Evolutionary conservation across 371 early-diverging fungal species (phyloP).

Genomic region (Rhizopus stolonifer): DNA sequence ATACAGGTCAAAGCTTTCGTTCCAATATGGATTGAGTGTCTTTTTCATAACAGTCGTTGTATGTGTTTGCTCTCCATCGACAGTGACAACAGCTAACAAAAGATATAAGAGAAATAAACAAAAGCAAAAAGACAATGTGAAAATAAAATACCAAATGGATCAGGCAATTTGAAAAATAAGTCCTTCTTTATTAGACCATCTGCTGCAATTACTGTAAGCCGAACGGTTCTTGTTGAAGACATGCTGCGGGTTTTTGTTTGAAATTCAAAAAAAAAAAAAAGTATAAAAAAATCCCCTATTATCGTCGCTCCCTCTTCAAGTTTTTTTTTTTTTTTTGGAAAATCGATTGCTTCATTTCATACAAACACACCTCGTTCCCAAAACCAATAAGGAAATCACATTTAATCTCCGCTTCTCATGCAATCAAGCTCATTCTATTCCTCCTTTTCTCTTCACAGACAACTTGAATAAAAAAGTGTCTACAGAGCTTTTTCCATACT

Average conservation of each 20-base stretch:
- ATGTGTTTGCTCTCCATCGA: constrained; percentile 87
- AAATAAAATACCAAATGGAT: constrained; percentile 65
- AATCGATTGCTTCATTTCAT: background rate
- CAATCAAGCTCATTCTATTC: too few species aligned
- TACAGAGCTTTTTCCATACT: too few species aligned
- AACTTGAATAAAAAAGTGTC: too few species aligned
- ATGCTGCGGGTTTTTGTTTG: constrained; percentile 8
- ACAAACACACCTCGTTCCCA: background rate
- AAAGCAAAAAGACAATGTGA: constrained; percentile 26
- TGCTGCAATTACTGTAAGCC: constrained; percentile 81
- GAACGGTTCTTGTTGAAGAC: constrained; percentile 42
- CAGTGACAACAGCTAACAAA: constrained; percentile 78
- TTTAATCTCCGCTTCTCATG: too few species aligned
- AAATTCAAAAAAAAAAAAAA: constrained; percentile 7
- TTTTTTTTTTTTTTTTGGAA: background rate
- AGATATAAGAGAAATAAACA: constrained; percentile 75
- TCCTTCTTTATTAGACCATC: constrained; percentile 92
- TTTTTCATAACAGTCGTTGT: constrained; percentile 80
- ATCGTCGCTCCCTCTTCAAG: background rate
- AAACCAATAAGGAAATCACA: background rate
- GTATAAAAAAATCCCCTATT: constrained; percentile 9
- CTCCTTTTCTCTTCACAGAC: too few species aligned
- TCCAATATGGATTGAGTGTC: constrained; percentile 84
- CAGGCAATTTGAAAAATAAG: constrained; percentile 66
- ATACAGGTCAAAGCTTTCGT: constrained; percentile 73